Evolutionary conservation across 768 basidiomycete genomes (phyloP), one percentile per base, ranked within the genome.

Genomic region (Podaxis mareebaensis): DNA sequence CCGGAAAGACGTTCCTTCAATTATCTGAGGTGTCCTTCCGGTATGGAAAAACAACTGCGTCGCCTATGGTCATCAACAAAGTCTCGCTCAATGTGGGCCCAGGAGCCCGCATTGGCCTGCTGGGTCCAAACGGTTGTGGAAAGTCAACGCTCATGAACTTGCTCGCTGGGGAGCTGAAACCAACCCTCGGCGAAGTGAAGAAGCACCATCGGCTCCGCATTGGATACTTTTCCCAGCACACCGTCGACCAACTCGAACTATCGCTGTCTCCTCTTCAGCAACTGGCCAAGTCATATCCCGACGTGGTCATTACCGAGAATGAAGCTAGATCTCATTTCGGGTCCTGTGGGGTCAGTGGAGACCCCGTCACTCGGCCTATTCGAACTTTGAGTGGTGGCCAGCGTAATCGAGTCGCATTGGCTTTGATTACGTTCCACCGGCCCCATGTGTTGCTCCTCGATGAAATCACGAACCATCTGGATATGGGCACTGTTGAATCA

Each of bases 401-500:
- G 61, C 61, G 85, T 76, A 86, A 87, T 42, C 82, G 88, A 10
- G 76, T 89, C 13, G 86, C 86, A 1, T 74, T 90, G 15, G 83
- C 84, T 1, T 71, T 82, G 58, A 73, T 89, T 20, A 77, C 87
- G 24, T 86, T 81, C 66, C 73, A 77, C 6, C 71, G 81, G 2
- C 87, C 88, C 4, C 80, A 85, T 64, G 76, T 87, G 4, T 74
- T 87, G 36, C 72, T 84, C 6, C 73, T 85, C 24, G 83, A 85
- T 66, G 89, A 91, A 70, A 83, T 87, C 4, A 87, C 89, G 51
- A 83, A 88, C n/a, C 89, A 91, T 73, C 73, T 91, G 48, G 89
- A 91, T 70, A 77, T 80, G 46, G 79, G 82, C 26, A 89, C 86
- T 2, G 84, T 89, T 36, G 73, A 79, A 63, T 84, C 83, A 0